Base-by-base conservation (phyloP, 1,139 yeast genomes). In the Scheffersomyces illinoinensis region DNA sequence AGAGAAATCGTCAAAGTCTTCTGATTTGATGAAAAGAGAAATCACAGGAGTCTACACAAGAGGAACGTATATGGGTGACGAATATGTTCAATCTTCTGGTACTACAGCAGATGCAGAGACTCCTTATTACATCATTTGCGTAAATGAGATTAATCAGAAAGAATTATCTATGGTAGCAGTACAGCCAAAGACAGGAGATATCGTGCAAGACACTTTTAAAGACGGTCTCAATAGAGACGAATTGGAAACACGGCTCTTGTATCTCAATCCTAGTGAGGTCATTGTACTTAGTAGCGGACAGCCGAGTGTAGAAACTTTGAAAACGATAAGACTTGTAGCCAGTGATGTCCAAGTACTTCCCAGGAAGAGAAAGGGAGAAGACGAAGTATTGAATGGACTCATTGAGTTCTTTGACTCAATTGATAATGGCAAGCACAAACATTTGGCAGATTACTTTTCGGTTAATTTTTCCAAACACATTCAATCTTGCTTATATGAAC, bases 21-120 rank as follows among this genome's bases (percentile, higher is more conserved):
- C 70, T 50, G 84, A 84, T 43, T 81, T 92, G 2, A 91, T 95
- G 75, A 84, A 83, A 57, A 77, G 99, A 54, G 77, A 85, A 63
- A 74, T 93, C 5, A 85, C 95, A 0, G 85, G 87, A 7, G 87
- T 92, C 0, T 92, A 89, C 68, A 91, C 98, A 0, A 85, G 85
- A 58, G 97, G 97, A 0, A 93, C 98, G 0, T 92, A 89, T 72
- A 83, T 91, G 68, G 92, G 87, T 58, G 90, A 85, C 59, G 87
- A 83, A 56, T 77, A 69, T 53, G 68, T 63, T 3, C 59, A 66
- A 2, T 65, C 67, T n/a, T 60, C 59, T n/a, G 52, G 46, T 8
- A 50, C 52, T 5, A 47, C 46, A 39, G 60, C 56, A 5, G 70
- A 68, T 48, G 75, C 69, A 14, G 68, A 64, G 20, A 66, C 66